Evolutionary conservation across 2,329 filamentous ascomycete genomes (phyloP), one percentile per base, ranked within the genome.

Genomic region (Xylariaceae sp.): DNA sequence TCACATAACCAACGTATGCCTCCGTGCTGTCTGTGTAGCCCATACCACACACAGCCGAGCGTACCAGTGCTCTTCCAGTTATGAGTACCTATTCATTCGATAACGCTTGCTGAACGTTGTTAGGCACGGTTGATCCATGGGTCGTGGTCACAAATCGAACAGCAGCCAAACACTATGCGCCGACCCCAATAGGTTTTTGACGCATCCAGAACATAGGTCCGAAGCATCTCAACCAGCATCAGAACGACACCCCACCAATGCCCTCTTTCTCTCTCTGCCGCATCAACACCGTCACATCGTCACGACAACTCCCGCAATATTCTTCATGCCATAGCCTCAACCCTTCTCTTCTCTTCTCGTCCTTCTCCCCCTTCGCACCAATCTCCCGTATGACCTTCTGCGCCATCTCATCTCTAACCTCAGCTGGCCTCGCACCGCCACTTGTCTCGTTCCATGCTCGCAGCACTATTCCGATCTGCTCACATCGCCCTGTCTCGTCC

Each of bases 401-500:
- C 37, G 47, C 49, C 32, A 47, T 47, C 30, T 59, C 53, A 38
- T 45, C 48, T 26, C 43, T 47, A 2, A 37, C 30, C 17, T 36
- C 37, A 15, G 51, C 37, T 29, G 39, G 44, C 33, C 37, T 42
- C 9, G 33, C 38, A 4, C 15, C 40, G n/a, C 15, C 41, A 11
- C 42, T 38, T 15, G 44, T 38, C 17, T 47, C 42, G 3, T 57
- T 48, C 32, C 59, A 58, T 3, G 48, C 38, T 9, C 55, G 48
- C 16, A 85, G 61, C 55, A 74, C 63, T 24, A 57, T 58, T 19
- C 70, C 66, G 4, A 79, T 69, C 57, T 85, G 78, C 42, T 79
- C 79, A 62, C 93, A 98, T 37, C 87, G 78, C 26, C 73, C 65
- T 49, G 81, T 83, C 67, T 98, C 93, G 51, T 87, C 84, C 3